Evolutionary conservation across 2,329 filamentous ascomycete genomes (phyloP), one percentile per base, ranked within the genome.

Genomic region (Trichoderma semiorbis): DNA sequence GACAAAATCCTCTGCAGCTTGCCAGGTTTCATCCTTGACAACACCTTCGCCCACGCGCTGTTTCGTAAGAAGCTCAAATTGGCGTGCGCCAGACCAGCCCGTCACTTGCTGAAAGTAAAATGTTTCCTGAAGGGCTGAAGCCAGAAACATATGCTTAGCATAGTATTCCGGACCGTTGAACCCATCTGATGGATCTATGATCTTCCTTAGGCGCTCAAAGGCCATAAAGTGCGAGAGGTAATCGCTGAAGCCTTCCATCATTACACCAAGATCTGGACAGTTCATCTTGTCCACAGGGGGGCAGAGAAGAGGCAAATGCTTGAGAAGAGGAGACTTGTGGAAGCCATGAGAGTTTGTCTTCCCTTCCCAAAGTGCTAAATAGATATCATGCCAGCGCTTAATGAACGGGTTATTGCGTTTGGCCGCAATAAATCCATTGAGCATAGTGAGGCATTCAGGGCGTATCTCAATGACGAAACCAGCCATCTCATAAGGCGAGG

Each of bases 381-480:
- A 83, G 24, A 81, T 77, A 11, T 81, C 78, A 70, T 83, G 79
- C 83, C 83, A 84, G 72, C 76, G 79, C 72, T 80, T 82, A 68
- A 85, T 83, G 71, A 86, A 85, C 1, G 76, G 76, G 69, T 85
- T 82, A 10, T 80, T 79, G 47, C 81, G 81, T 43, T 83, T 80
- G 1, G 80, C 76, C 2, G 83, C 82, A 18, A 86, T 79, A 73
- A 85, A 85, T 62, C 82, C 81, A 63, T 86, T 86, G 26, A 81
- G 74, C 47, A 74, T 70, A 21, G 36, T 24, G 69, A 70, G 11
- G 18, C 50, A 69, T 76, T 77, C 72, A 28, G 77, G 78, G 18
- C 79, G 69, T 32, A 83, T 79, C 70, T 81, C 77, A 11, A 72
- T 36, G 16, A 26, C 61, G 18, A 73, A 70, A 3, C 72, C 74